phyloP scores from a whole-genome alignment of 2,329 filamentous ascomycete species.

The Zymoseptoria brevis region DNA sequence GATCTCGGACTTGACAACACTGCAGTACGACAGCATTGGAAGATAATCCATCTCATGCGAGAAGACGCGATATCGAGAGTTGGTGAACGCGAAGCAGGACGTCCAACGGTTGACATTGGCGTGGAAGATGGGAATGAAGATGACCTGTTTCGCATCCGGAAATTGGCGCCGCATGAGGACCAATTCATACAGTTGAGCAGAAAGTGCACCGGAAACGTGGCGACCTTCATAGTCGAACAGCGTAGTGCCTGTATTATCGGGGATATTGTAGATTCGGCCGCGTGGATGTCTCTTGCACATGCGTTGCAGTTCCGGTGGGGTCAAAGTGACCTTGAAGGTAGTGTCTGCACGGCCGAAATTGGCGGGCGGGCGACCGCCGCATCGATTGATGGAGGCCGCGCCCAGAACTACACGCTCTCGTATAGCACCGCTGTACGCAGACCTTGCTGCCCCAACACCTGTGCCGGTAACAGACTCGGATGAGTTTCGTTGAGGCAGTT shows the following conservation, averaged over 20 bases:
- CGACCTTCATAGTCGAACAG: slow-evolving; percentile 16
- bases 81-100: slow-evolving; percentile 34
- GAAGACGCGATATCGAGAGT: slow-evolving; percentile 34
- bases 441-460: neutral
- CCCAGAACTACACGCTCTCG: slow-evolving; percentile 15
- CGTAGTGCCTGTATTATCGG: slow-evolving; percentile 12
- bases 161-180: slow-evolving; percentile 30
- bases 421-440: slow-evolving; percentile 10
- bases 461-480: neutral
- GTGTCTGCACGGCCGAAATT: slow-evolving; percentile 17
- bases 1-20: slow-evolving; percentile 33
- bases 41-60: slow-evolving; percentile 32
- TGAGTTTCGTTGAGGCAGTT: neutral
- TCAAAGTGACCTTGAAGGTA: slow-evolving; percentile 12
- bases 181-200: slow-evolving; percentile 13
- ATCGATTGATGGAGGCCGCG: slow-evolving; percentile 12
- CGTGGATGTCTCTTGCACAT: slow-evolving; percentile 17
- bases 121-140: slow-evolving; percentile 46
- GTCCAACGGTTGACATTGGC: slow-evolving; percentile 29
- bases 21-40: slow-evolving; percentile 31
- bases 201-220: slow-evolving; percentile 10
- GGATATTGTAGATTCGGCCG: slow-evolving; percentile 17
- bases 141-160: slow-evolving; percentile 38
- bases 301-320: slow-evolving; percentile 12
- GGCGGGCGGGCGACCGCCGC: slow-evolving; percentile 1